phyloP scores from a whole-genome alignment of 2,329 filamentous ascomycete species.

The Penicillium polonicum region DNA sequence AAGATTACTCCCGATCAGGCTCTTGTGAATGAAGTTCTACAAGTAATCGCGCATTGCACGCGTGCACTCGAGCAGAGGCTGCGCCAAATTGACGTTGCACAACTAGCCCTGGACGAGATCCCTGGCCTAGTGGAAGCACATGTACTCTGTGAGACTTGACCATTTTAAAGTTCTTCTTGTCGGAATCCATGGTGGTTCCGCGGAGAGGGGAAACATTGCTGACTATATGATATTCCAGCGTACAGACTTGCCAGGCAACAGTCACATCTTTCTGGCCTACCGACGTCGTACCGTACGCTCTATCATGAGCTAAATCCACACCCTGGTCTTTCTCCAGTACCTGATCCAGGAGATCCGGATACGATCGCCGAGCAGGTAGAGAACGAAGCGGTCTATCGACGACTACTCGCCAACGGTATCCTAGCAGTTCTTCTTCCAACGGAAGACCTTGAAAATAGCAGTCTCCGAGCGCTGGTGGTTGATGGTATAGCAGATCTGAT shows the following conservation, averaged over 20 bases:
- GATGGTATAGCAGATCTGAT: conserved; percentile 91
- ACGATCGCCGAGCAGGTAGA: conserved; percentile 62
- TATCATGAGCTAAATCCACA: conserved; percentile 85
- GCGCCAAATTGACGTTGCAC: conserved; percentile 77
- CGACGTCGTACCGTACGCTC: conserved; percentile 63
- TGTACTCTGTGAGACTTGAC: conserved; percentile 62
- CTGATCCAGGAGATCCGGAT: conserved; percentile 53
- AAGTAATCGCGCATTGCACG: conserved; percentile 89
- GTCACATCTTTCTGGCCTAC: conserved; percentile 58
- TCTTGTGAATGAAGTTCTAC: conserved; percentile 83
- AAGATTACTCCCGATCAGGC: conserved; percentile 88
- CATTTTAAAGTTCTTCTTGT: conserved; percentile 2
- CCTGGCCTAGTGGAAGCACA: conserved; percentile 79
- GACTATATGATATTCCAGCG: conserved; percentile 51
- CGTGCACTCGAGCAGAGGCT: conserved; percentile 82
- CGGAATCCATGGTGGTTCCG: conserved; percentile 16
- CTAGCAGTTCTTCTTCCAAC: conserved; percentile 83
- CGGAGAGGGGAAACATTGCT: conserved; percentile 25
- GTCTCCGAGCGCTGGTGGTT: conserved; percentile 75
- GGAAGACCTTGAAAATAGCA: conserved; percentile 86
- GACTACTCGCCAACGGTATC: conserved; percentile 79
- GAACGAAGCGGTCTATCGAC: conserved; percentile 81
- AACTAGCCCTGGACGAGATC: conserved; percentile 81
- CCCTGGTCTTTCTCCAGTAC: conserved; percentile 76
- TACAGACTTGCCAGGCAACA: conserved; percentile 68